Evolutionary conservation across 768 basidiomycete genomes (phyloP).

Genomic region (Boletus rubescentipes): DNA sequence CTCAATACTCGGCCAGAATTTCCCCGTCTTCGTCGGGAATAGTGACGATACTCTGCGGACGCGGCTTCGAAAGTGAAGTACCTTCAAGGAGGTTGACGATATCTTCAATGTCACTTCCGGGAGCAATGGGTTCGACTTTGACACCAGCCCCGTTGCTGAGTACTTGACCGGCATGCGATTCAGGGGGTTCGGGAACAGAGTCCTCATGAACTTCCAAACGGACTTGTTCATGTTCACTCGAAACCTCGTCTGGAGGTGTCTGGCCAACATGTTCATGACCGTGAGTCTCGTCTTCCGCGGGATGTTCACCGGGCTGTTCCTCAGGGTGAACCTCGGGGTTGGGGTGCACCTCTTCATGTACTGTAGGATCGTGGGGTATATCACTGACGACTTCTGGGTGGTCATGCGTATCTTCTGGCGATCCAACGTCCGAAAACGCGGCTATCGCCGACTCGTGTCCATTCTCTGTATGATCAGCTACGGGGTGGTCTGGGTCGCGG

Average conservation of each 20-base stretch:
- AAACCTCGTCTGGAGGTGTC: conserved; percentile 5
- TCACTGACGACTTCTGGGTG: conserved; percentile 14
- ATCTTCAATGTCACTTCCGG: conserved; percentile 53
- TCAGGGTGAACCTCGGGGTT: conserved; percentile 14
- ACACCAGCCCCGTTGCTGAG: conserved; percentile 9
- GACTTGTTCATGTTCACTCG: conserved; percentile 6
- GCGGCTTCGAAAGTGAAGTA: conserved; percentile 35
- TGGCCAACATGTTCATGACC: conserved; percentile 5
- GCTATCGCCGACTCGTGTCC: conserved; percentile 22
- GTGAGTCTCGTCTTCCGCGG: conserved; percentile 7
- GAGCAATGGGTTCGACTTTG: not conserved
- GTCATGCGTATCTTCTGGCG: conserved; percentile 21
- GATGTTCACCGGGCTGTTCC: conserved; percentile 4
- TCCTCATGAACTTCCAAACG: conserved; percentile 10
- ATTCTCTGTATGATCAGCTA: conserved; percentile 25
- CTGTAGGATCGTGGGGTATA: conserved; percentile 8
- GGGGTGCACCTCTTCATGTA: conserved; percentile 5
- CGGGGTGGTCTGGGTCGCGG: conserved; percentile 19
- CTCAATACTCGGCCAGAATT: conserved; percentile 53
- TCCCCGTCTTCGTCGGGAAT: conserved; percentile 58
- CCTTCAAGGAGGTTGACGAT: conserved; percentile 66
- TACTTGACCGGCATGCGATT: conserved; percentile 8
- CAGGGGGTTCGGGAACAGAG: conserved; percentile 7
- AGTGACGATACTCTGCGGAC: conserved; percentile 43
- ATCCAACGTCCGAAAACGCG: conserved; percentile 11